phyloP scores from a whole-genome alignment of 176 grass and related monocot genomes.

The Lolium multiflorum region DNA sequence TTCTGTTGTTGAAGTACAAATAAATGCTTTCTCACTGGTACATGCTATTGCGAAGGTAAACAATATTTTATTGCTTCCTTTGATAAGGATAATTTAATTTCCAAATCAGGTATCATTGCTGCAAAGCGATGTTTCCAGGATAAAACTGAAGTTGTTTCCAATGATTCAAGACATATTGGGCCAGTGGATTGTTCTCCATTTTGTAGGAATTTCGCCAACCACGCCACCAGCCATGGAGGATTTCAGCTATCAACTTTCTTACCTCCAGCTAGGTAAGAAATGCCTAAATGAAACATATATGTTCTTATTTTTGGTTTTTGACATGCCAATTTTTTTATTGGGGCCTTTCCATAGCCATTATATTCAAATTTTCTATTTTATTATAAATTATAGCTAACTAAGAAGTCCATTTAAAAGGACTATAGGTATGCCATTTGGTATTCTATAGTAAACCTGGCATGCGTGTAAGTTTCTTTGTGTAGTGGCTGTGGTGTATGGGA shows the following conservation, averaged over 20 bases:
- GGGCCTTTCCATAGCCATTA: neutral
- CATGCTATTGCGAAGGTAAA: slow-evolving; percentile 27
- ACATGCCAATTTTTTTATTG: slow-evolving; percentile 24
- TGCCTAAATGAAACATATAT: slow-evolving; percentile 17
- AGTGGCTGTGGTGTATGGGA: slow-evolving; percentile 5
- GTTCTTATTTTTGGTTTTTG: slow-evolving; percentile 20
- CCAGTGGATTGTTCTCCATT: slow-evolving; percentile 89
- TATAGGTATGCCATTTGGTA: neutral
- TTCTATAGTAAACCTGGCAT: slow-evolving; percentile 18
- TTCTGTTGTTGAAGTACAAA: slow-evolving; percentile 28
- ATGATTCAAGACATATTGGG: slow-evolving; percentile 70
- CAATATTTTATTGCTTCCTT: slow-evolving; percentile 4
- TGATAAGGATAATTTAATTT: slow-evolving; percentile 45
- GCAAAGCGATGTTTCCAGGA: slow-evolving; percentile 76
- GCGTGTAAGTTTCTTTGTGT: neutral
- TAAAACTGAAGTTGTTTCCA: slow-evolving; percentile 80
- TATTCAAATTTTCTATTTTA: neutral
- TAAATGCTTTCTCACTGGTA: slow-evolving; percentile 25
- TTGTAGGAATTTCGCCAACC: slow-evolving; percentile 76
- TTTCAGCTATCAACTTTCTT: slow-evolving; percentile 94
- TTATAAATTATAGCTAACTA: slow-evolving; percentile 10
- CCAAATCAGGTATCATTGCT: slow-evolving; percentile 70
- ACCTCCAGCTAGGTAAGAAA: slow-evolving; percentile 78
- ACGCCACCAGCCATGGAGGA: slow-evolving; percentile 69
- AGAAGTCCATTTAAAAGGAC: slow-evolving; percentile 15